Percentiles rank a stretch among this genome's conserved stretches.
Conservation (phyloP, 2,329 filamentous ascomycete genomes). For the Phaeoacremonium minimum region DNA sequence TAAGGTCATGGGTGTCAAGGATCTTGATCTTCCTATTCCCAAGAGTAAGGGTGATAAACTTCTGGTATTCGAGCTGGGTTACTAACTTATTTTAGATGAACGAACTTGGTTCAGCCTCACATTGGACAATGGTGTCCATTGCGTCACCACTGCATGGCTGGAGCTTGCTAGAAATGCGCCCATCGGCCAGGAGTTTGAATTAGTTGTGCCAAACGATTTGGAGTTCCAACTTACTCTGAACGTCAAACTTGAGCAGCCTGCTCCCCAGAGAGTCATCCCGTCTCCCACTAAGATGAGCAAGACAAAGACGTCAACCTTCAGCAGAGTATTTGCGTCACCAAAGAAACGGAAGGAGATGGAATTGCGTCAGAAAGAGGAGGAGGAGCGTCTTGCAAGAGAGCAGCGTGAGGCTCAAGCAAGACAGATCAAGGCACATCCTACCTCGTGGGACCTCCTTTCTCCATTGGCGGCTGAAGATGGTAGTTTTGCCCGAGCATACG, state of each 20-base stretch:
- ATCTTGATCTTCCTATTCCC: slow-evolving; percentile 85
- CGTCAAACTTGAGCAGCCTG: slow-evolving; percentile 84
- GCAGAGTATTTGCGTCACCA: slow-evolving; percentile 86
- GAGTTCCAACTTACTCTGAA: slow-evolving; percentile 98
- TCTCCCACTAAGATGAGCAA: slow-evolving; percentile 62
- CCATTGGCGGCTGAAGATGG: slow-evolving; percentile 86
- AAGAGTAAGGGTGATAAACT: slow-evolving; percentile 59
- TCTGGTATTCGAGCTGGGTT: slow-evolving; percentile 3
- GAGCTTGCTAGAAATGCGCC: slow-evolving; percentile 88
- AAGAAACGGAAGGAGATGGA: slow-evolving; percentile 97
- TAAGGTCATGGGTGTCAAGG: slow-evolving; percentile 97
- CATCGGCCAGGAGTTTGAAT: slow-evolving; percentile 96
- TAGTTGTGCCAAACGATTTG: slow-evolving; percentile 95
- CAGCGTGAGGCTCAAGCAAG: slow-evolving; percentile 62
- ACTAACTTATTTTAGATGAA: slow-evolving; percentile 56
- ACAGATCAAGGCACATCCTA: slow-evolving; percentile 59
- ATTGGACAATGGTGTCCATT: slow-evolving; percentile 96
- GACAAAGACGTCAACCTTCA: slow-evolving; percentile 83
- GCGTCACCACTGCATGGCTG: slow-evolving; percentile 93
- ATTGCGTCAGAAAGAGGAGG: slow-evolving; percentile 75
- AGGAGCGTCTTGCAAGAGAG: slow-evolving; percentile 64
- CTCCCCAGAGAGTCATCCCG: slow-evolving; percentile 47
- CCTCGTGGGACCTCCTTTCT: slow-evolving; percentile 81
- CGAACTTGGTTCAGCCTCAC: slow-evolving; percentile 93
- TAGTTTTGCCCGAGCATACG: slow-evolving; percentile 89